These are phyloP conservation scores for Potentilla sterilis DNA, from an alignment of 306 rosid genomes.

Conservation along the genomic window DNA sequence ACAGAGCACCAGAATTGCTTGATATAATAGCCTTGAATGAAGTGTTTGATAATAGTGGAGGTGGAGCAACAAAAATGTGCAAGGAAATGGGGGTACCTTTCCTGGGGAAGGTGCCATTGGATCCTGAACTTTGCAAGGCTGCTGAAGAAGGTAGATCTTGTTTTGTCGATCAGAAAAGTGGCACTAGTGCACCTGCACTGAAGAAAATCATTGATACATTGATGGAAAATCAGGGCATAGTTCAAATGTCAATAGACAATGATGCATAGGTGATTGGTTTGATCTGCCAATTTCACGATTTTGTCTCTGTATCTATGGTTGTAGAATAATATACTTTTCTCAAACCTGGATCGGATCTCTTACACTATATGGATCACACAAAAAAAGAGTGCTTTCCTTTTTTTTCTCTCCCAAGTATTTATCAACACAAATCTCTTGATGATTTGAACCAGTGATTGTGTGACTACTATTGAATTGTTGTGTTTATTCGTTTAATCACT, in stretches of 20 bases:
- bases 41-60: slow-evolving; percentile 81
- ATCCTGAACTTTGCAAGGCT: slow-evolving; percentile 87
- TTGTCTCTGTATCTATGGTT: slow-evolving; percentile 5
- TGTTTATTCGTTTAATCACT: too few relatives aligned
- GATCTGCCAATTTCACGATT: slow-evolving; percentile 17
- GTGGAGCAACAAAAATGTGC: slow-evolving; percentile 85
- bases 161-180: slow-evolving; percentile 56
- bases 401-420: background rate
- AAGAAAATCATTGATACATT: slow-evolving; percentile 64
- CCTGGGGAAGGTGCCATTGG: slow-evolving; percentile 89
- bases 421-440: background rate
- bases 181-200: slow-evolving; percentile 69
- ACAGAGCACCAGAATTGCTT: slow-evolving; percentile 64
- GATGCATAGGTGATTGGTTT: slow-evolving; percentile 34
- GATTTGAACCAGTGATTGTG: background rate
- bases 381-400: background rate
- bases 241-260: slow-evolving; percentile 30
- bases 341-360: background rate
- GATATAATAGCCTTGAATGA: slow-evolving; percentile 62
- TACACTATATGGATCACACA: background rate
- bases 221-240: slow-evolving; percentile 49
- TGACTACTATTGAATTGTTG: too few relatives aligned
- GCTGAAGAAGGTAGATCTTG: slow-evolving; percentile 95
- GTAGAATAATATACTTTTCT: background rate
- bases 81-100: slow-evolving; percentile 75